Percentiles rank a stretch among this genome's conserved stretches.
Evolutionary conservation across 176 grass and related monocot genomes (phyloP).

Genomic region (Sorghum bicolor): Sorghum_bicolor_NCBIv3 NC_012872.2:52578001-52578500

Average conservation of each 20-base stretch:
- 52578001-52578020: constrained; percentile 53
- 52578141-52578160: constrained; percentile 55
- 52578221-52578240: constrained; percentile 36
- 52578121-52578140: constrained; percentile 21
- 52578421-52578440: background rate
- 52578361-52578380: constrained; percentile 62
- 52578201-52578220: constrained; percentile 13
- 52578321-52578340: constrained; percentile 54
- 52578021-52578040: constrained; percentile 40
- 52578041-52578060: constrained; percentile 49
- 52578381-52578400: constrained; percentile 34
- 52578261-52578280: constrained; percentile 24
- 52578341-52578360: constrained; percentile 35
- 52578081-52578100: constrained; percentile 29
- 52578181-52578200: background rate
- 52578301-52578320: constrained; percentile 39
- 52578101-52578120: background rate
- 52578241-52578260: constrained; percentile 37
- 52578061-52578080: constrained; percentile 45
- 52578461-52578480: constrained; percentile 43
- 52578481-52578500: constrained; percentile 40
- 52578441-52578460: constrained; percentile 37
- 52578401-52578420: no score
- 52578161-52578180: background rate
- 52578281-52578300: constrained; percentile 25